Conservation (phyloP, 2,329 filamentous ascomycete genomes). For the Microcyclospora tardicrescens region DNA sequence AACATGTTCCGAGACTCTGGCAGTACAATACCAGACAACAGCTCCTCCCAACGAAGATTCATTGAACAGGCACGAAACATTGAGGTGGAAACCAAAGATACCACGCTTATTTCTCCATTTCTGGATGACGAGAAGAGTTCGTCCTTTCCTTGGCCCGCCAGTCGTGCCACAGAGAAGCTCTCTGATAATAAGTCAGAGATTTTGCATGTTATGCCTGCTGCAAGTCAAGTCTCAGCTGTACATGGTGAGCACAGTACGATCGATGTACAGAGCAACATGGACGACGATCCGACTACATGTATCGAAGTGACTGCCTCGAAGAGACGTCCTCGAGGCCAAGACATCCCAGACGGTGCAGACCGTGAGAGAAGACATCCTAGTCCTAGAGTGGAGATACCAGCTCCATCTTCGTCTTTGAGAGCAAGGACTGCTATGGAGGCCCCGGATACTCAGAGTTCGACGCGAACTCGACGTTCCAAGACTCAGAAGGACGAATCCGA, state of each 20-base stretch:
- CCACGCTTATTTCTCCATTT: neutral
- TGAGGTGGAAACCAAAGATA: slow-evolving; percentile 8
- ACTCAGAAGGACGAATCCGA: slow-evolving; percentile 9
- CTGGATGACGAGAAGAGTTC: slow-evolving; percentile 8
- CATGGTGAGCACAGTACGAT: neutral
- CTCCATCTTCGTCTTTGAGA: neutral
- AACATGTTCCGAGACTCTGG: slow-evolving; percentile 29
- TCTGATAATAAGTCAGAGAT: neutral
- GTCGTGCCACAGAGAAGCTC: neutral
- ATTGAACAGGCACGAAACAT: slow-evolving; percentile 22
- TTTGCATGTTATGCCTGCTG: neutral
- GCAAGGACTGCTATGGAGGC: slow-evolving; percentile 6
- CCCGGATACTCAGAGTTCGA: slow-evolving; percentile 5
- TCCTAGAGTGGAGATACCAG: slow-evolving; percentile 15
- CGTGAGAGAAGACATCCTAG: slow-evolving; percentile 8
- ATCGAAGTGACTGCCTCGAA: neutral
- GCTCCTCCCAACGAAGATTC: slow-evolving; percentile 28
- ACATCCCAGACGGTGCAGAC: neutral
- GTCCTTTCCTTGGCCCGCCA: slow-evolving; percentile 14
- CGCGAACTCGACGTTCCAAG: slow-evolving; percentile 12
- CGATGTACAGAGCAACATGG: neutral
- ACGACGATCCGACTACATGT: neutral
- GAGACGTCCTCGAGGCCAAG: neutral
- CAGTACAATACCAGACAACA: slow-evolving; percentile 31
- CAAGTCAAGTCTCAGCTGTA: neutral